These are phyloP conservation scores for Apiospora kogelbergensis DNA, from an alignment of 2,329 filamentous ascomycete genomes.

Conservation along the genomic window DNA sequence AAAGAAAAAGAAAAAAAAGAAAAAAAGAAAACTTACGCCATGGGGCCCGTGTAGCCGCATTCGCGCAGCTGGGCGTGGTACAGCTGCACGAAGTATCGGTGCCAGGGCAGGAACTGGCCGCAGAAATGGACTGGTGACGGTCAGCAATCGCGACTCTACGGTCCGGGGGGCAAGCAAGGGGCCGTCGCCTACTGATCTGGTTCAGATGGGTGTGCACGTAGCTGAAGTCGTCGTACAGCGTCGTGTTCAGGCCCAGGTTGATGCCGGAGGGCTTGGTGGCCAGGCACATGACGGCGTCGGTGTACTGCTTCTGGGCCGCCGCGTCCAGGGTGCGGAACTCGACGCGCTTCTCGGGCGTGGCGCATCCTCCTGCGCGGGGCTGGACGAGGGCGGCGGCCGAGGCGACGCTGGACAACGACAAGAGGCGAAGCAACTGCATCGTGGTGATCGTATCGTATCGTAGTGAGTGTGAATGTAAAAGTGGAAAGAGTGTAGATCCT, in stretches of 20 bases:
- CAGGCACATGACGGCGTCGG: not conserved
- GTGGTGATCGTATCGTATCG: not conserved
- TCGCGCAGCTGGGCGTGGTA: not conserved
- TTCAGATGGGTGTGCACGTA: constrained; percentile 8
- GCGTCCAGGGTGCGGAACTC: not conserved
- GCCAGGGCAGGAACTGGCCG: constrained; percentile 8
- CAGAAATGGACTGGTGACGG: not conserved
- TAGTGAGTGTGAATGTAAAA: not conserved
- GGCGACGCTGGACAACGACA: not conserved
- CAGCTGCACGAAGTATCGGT: constrained; percentile 9
- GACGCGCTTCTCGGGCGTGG: constrained; percentile 2
- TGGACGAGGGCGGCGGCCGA: not conserved
- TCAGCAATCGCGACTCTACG: not conserved
- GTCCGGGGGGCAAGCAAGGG: not conserved
- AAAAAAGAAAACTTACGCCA: not conserved
- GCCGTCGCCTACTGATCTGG: not conserved
- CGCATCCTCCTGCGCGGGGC: not conserved
- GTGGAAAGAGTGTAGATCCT: not conserved
- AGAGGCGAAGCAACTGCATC: not conserved
- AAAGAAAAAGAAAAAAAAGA: too few species aligned
- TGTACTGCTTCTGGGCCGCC: not conserved
- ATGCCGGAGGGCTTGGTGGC: not conserved
- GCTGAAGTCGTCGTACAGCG: constrained; percentile 10
- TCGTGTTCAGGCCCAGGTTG: not conserved
- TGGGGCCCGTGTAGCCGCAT: constrained; percentile 10